Percentiles rank a stretch among this genome's conserved stretches.
phyloP scores from a whole-genome alignment of 1,284 basidiomycete species.

The Ceratobasidium sp. region DNA sequence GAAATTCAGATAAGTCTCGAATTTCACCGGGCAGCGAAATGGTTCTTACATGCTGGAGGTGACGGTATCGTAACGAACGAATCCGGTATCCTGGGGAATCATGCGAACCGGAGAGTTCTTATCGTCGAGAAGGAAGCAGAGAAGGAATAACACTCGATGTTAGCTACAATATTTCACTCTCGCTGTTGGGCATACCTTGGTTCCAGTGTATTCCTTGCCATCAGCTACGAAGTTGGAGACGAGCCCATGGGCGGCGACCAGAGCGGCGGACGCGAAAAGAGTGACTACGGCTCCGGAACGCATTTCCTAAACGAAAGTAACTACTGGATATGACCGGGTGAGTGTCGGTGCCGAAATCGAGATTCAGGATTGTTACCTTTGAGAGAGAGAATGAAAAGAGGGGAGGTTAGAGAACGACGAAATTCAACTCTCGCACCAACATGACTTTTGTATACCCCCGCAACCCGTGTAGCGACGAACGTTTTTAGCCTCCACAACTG shows the following conservation, averaged over 20 bases:
- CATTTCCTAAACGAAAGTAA: conserved; percentile 23
- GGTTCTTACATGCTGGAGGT: conserved; percentile 15
- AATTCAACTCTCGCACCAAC: too few relatives aligned
- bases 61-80: conserved; percentile 20
- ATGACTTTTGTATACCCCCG: too few relatives aligned
- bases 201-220: conserved; percentile 10
- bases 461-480: too few relatives aligned
- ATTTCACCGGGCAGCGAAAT: neutral
- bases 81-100: conserved; percentile 31
- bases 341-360: neutral
- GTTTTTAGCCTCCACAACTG: too few relatives aligned
- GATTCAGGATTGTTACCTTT: neutral
- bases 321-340: neutral
- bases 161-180: neutral
- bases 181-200: neutral
- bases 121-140: neutral
- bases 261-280: conserved; percentile 44
- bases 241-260: conserved; percentile 25
- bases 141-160: neutral
- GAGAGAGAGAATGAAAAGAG: neutral
- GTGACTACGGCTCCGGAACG: conserved; percentile 12
- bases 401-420: neutral
- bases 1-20: neutral
- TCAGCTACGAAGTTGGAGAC: neutral
- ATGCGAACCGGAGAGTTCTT: conserved; percentile 35